Evolutionary conservation across 306 rosid species (phyloP).

Genomic region (Pachyrhizus erosus): DNA sequence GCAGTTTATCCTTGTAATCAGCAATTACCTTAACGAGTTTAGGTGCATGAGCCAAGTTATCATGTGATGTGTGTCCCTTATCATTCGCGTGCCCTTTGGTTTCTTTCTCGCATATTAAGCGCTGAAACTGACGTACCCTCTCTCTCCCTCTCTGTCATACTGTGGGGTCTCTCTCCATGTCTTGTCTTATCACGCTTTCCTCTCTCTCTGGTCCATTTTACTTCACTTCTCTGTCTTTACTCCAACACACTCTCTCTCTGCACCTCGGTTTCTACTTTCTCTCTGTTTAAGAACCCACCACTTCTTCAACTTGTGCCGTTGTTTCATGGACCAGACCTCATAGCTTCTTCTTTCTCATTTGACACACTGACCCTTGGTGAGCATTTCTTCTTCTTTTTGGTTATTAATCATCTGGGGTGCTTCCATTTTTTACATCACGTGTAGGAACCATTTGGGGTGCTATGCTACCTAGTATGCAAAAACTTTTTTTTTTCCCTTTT

Average conservation of each 20-base stretch:
- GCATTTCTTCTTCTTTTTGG: background rate
- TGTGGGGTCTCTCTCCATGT: slow-evolving; percentile 47
- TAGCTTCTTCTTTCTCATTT: slow-evolving; percentile 11
- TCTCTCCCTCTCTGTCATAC: slow-evolving; percentile 1
- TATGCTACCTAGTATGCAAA: background rate
- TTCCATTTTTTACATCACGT: background rate
- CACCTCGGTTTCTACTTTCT: slow-evolving; percentile 34
- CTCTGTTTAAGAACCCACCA: slow-evolving; percentile 32
- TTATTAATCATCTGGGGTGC: background rate
- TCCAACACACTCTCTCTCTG: slow-evolving; percentile 35
- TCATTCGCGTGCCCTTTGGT: slow-evolving; percentile 52
- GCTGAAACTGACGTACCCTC: slow-evolving; percentile 66
- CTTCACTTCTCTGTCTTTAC: slow-evolving; percentile 20
- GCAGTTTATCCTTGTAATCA: background rate
- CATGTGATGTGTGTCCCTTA: slow-evolving; percentile 48
- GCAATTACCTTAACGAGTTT: background rate
- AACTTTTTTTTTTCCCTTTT: background rate
- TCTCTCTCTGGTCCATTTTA: slow-evolving; percentile 52
- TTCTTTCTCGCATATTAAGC: slow-evolving; percentile 58
- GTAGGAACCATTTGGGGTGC: slow-evolving; percentile 4
- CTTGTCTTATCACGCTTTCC: slow-evolving; percentile 53
- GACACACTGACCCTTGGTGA: slow-evolving; percentile 39
- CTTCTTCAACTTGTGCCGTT: slow-evolving; percentile 5
- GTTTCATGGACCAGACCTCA: slow-evolving; percentile 40
- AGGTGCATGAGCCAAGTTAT: slow-evolving; percentile 15